Evolutionary conservation across 495 filamentous ascomycete genomes (phyloP), one percentile per base, ranked within the genome.

Genomic region (Tuber melanosporum): DNA sequence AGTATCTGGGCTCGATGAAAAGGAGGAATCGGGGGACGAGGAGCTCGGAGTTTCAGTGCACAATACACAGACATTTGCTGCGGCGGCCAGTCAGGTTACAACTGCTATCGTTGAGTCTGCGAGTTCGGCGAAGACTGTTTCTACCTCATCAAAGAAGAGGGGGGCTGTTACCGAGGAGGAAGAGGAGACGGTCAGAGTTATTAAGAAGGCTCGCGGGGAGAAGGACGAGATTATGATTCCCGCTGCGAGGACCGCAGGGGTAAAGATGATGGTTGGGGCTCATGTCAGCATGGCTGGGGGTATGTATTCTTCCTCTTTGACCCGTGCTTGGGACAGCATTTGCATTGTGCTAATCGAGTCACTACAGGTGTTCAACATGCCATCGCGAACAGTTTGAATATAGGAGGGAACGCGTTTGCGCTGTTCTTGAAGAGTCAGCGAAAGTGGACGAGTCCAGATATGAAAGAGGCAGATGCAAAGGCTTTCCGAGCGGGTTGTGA

Each of bases 381-480:
- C 0, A 89, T 98, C 74, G 87, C 87, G 12, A 98, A 98, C 81
- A 89, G 90, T 76, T 83, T 91, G 14, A 87, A 94, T 39, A 94
- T 97, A 77, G 94, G 94, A 74, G 94, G 91, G 39, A 99, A 99
- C 82, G 89, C 94, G 36, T 95, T 98, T 78, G 95, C 95, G 20
- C 85, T 98, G 36, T 99, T 99, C 85, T 88, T 98, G 75, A 98
- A 98, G 83, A 95, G 92, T 0, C 96, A 98, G 83, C 90, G 93
- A 62, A 98, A 96, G 86, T 99, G 95, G 95, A 86, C 87, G n/a
- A 94, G 91, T 80, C 94, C 95, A 1, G 88, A 91, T 17, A 86
- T 98, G 3, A 87, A 91, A 45, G 84, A 89, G 74, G 90, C 93
- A 26, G 88, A 91, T 49, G 84, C 86, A 71, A 87, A 90, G 46